Evolutionary conservation across 208 protist species (phyloP), one percentile per base, ranked within the genome.

Genomic region (Leishmania turanica): DNA sequence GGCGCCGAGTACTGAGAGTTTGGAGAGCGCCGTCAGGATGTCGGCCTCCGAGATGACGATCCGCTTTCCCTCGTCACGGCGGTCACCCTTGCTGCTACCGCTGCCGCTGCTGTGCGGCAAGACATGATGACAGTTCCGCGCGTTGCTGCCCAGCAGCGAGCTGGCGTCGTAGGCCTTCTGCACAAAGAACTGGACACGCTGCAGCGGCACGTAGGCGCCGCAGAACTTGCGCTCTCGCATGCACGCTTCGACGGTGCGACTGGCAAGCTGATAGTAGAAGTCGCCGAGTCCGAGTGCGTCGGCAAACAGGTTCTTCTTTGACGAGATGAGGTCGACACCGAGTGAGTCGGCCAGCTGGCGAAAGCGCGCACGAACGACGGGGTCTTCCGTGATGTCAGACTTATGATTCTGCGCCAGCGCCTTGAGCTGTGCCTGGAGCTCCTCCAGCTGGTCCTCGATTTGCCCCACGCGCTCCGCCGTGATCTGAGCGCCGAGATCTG

Each of bases 321-420:
- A 96, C 3, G 93, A 96, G 60, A 97, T 91, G 13, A 97, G 83
- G 73, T 97, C 95, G 21, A 97, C 88, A 42, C 93, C 93, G 40
- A 97, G 89, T 19, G 92, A 96, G 88, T 97, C 95, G 2, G 95
- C 93, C 7, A 97, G 80, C 84, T 97, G 95, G 6, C 93, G 91
- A 72, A 97, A 97, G 27, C 92, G 89, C 1, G 92, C 93, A 49
- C 95, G 93, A n/a, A 96, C 91, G 3, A 96, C 79, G 1, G 95
- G 92, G 79, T 97, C 95, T 60, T 91, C 78, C 60, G 90, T 90
- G 54, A 97, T 96, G 42, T 95, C 93, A 17, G 89, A 80, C 71
- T 91, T 89, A 83, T 97, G 88, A 74, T 89, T 92, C 42, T 79
- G 72, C 7, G 92, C 88, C 1, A 97, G 83, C 15, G 53, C 58